Evolutionary conservation across 2,329 filamentous ascomycete species (phyloP).

Genomic region (Aspergillus versicolor): DNA sequence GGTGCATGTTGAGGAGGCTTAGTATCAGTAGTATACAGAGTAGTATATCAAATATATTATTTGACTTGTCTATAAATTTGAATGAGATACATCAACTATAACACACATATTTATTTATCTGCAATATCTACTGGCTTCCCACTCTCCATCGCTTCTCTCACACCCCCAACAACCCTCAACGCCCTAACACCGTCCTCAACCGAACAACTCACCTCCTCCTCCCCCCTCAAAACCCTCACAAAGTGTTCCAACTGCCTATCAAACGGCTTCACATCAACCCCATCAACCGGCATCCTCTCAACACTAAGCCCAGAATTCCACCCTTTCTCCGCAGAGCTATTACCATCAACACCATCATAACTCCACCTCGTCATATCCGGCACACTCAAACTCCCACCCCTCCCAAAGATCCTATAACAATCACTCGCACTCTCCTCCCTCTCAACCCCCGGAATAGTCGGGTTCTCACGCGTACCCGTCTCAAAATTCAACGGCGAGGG

Average conservation of each 20-base stretch:
- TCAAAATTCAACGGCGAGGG: constrained; percentile 58
- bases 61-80: neutral
- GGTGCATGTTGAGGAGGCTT: neutral
- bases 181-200: constrained; percentile 52
- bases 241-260: constrained; percentile 55
- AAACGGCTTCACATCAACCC: constrained; percentile 45
- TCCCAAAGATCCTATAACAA: constrained; percentile 58
- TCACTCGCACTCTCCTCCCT: constrained; percentile 33
- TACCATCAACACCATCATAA: constrained; percentile 34
- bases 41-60: too few relatives aligned
- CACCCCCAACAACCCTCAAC: constrained; percentile 53
- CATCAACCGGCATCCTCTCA: constrained; percentile 30
- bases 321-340: constrained; percentile 33
- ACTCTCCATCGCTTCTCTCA: constrained; percentile 46
- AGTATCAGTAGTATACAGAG: too few relatives aligned
- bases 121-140: constrained; percentile 35
- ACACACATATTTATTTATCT: neutral
- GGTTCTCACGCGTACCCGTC: constrained; percentile 59
- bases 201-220: constrained; percentile 48
- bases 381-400: constrained; percentile 52
- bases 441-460: constrained; percentile 45
- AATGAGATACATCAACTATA: neutral
- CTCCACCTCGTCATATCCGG: constrained; percentile 54
- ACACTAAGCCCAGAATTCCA: constrained; percentile 42
- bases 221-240: constrained; percentile 47